Percentiles rank a stretch among this genome's conserved stretches.
These are phyloP conservation scores for Cyberlindnera saturnus DNA, from an alignment of 805 yeast genomes.

Conservation along the genomic window DNA sequence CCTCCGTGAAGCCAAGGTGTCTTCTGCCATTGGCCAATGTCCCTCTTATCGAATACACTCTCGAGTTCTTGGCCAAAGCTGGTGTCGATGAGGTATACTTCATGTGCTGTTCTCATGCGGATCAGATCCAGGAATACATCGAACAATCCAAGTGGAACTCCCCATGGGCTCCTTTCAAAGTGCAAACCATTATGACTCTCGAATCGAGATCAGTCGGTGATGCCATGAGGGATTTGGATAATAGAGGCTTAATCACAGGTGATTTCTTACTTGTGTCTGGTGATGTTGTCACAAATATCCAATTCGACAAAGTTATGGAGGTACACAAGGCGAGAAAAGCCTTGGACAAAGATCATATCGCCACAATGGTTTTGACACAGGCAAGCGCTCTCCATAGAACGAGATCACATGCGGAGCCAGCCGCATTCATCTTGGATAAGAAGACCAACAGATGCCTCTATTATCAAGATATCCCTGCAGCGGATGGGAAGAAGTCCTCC, in stretches of 20 bases:
- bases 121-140: conserved; percentile 77
- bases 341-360: conserved; percentile 82
- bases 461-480: conserved; percentile 69
- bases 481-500: conserved; percentile 36
- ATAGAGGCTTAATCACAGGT: conserved; percentile 81
- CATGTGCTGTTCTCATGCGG: conserved; percentile 88
- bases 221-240: conserved; percentile 93
- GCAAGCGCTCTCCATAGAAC: conserved; percentile 84
- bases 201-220: conserved; percentile 94
- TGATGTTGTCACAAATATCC: conserved; percentile 91
- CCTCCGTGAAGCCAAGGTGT: conserved; percentile 83
- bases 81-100: conserved; percentile 86
- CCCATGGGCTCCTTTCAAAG: conserved; percentile 71
- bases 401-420: conserved; percentile 74
- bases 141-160: conserved; percentile 64
- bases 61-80: conserved; percentile 88
- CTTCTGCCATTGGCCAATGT: conserved; percentile 87
- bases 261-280: conserved; percentile 90
- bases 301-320: conserved; percentile 64
- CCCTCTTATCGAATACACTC: conserved; percentile 89
- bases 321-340: conserved; percentile 68
- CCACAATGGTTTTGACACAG: conserved; percentile 87
- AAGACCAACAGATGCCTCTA: conserved; percentile 71
- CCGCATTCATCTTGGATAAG: conserved; percentile 76
- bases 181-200: conserved; percentile 73